Evolutionary conservation across 2,329 filamentous ascomycete genomes (phyloP), one percentile per base, ranked within the genome.

Genomic region (Penicillium sp.): DNA sequence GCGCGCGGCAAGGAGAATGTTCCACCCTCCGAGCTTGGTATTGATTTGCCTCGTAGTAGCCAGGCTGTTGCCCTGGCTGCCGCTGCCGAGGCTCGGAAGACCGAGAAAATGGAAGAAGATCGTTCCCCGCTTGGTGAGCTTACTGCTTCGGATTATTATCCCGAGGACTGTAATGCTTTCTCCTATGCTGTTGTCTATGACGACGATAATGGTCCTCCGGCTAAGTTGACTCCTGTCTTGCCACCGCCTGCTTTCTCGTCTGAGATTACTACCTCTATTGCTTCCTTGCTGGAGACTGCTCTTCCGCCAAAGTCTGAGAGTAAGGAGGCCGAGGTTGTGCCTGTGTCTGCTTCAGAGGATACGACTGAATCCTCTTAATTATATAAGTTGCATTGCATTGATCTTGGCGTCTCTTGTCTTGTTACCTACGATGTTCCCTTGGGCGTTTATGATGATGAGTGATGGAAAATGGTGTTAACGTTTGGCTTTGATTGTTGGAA

Each of bases 1-100:
- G 83, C 84, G 46, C 82, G 86, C 31, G 90, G 91, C 68, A 99
- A 99, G 81, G 93, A 99, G 79, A 99, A 99, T 70, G 86, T 96
- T 19, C 90, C 93, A 4, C 93, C 93, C 2, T 72, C 70, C 8
- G 75, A 77, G 39, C 52, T 72, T n/a, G 87, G 90, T 46, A 74
- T 89, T 39, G 85, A 84, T 27, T 83, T 89, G 68, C 86, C 84
- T 10, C 65, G 65, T 29, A 59, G 69, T 19, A 56, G 68, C 26
- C 59, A 67, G 54, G 61, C 50, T 1, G 37, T 44, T 37, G 49
- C 62, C 9, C 50, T 59, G 5, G 51, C 65, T 11, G 55, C 64
- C 22, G 61, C 69, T 9, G 54, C 66, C 5, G 65, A 68, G 16
- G 65, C 67, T 13, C 71, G 74, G 35, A 75, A 75, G 37, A 83